Percentiles rank a stretch among this genome's conserved stretches.
phyloP scores from a whole-genome alignment of 768 basidiomycete genomes.

The Agrocybe praecox region DNA sequence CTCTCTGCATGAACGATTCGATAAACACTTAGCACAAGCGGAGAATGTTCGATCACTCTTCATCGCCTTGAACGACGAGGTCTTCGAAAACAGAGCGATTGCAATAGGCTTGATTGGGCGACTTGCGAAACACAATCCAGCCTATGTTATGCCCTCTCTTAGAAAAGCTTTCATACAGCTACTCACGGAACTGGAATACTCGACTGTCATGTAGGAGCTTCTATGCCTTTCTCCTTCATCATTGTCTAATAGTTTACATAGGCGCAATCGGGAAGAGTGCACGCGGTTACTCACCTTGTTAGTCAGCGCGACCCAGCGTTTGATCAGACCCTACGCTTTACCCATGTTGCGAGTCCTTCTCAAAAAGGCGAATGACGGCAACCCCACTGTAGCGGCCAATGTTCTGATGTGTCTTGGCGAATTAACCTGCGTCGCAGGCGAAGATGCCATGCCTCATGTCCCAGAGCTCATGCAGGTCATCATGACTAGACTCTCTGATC shows the following conservation, averaged over 20 bases:
- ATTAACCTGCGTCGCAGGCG: conserved; percentile 89
- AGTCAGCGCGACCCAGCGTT: conserved; percentile 87
- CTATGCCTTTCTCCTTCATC: background rate
- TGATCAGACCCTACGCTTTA: conserved; percentile 94
- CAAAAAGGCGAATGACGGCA: conserved; percentile 83
- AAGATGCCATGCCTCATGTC: conserved; percentile 84
- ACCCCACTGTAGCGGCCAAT: conserved; percentile 88
- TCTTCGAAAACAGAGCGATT: conserved; percentile 90
- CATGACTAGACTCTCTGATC: conserved; percentile 87
- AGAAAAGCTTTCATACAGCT: conserved; percentile 95
- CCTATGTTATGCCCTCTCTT: conserved; percentile 97
- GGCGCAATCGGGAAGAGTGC: conserved; percentile 89
- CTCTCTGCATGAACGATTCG: conserved; percentile 90
- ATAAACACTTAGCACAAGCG: conserved; percentile 95
- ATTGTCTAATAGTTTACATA: conserved; percentile 27
- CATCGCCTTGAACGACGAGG: conserved; percentile 96
- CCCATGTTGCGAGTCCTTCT: conserved; percentile 94
- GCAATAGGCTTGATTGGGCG: conserved; percentile 92
- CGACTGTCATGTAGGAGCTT: conserved; percentile 65
- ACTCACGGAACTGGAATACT: conserved; percentile 95
- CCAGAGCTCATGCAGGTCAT: conserved; percentile 90
- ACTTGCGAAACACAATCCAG: conserved; percentile 93
- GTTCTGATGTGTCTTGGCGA: conserved; percentile 95
- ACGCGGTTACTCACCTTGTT: conserved; percentile 88
- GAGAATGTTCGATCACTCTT: conserved; percentile 98